phyloP scores from a whole-genome alignment of 768 basidiomycete species.

The Russula vinacea region DNA sequence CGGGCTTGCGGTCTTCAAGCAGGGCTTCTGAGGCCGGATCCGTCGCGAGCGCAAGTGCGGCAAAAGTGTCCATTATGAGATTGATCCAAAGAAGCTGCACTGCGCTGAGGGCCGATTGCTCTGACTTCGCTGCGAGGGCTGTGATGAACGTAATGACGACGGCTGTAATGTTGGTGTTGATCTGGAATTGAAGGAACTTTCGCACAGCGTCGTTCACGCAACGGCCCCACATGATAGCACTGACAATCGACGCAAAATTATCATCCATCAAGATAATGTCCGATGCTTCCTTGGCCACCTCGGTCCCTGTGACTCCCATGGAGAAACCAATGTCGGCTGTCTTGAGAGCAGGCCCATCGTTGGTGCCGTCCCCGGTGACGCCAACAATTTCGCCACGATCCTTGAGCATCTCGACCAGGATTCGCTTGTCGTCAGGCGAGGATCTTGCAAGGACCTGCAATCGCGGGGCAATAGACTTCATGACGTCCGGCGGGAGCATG shows the following conservation, averaged over 20 bases:
- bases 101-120: conserved; percentile 85
- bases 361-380: conserved; percentile 97
- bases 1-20: conserved; percentile 88
- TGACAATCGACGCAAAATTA: conserved; percentile 93
- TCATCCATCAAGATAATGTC: conserved; percentile 99
- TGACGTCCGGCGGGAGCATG: conserved; percentile 63
- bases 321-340: conserved; percentile 96
- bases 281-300: conserved; percentile 98
- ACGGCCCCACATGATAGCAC: conserved; percentile 98
- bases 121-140: conserved; percentile 72
- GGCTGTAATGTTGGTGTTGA: conserved; percentile 92
- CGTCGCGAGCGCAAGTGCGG: conserved; percentile 94
- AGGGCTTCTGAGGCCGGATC: conserved; percentile 83
- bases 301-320: conserved; percentile 95
- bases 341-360: conserved; percentile 95
- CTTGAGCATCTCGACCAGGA: conserved; percentile 86
- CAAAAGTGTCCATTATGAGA: conserved; percentile 98
- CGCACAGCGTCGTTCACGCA: conserved; percentile 97
- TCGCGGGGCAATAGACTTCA: conserved; percentile 81
- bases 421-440: conserved; percentile 94
- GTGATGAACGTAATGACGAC: conserved; percentile 92
- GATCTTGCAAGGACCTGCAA: conserved; percentile 96
- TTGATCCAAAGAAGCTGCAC: conserved; percentile 99
- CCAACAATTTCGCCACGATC: conserved; percentile 86
- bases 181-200: conserved; percentile 96